Evolutionary conservation across 2,329 filamentous ascomycete species (phyloP).

Genomic region (Ascocoryne sarcoides): DNA sequence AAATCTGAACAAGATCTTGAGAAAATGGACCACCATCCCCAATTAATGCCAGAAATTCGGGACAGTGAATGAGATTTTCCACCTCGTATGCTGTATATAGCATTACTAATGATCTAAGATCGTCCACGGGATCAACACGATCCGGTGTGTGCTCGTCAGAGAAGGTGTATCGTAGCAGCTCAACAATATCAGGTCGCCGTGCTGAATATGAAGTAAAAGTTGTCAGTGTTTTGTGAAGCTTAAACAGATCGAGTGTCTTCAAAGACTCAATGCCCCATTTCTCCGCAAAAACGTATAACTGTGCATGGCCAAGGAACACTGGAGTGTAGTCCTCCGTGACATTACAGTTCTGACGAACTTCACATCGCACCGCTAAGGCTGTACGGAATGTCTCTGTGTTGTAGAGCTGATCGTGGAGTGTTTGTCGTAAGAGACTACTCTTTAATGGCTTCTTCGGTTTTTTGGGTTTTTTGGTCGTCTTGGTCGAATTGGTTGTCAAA

Average conservation of each 20-base stretch:
- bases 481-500: not conserved
- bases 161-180: conserved; percentile 14
- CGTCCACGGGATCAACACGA: conserved; percentile 9
- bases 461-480: conserved; percentile 1
- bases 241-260: conserved; percentile 12
- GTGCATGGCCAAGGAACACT: conserved; percentile 15
- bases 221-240: conserved; percentile 14
- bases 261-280: conserved; percentile 13
- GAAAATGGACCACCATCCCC: conserved; percentile 12
- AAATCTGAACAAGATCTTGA: conserved; percentile 4
- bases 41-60: conserved; percentile 11
- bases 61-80: conserved; percentile 10
- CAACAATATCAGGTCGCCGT: conserved; percentile 8
- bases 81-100: conserved; percentile 10
- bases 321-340: conserved; percentile 12
- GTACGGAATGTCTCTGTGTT: conserved; percentile 6
- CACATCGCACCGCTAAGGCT: conserved; percentile 6
- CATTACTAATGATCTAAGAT: conserved; percentile 14
- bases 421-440: conserved; percentile 8
- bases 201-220: conserved; percentile 8
- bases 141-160: conserved; percentile 13
- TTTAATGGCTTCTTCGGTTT: conserved; percentile 8
- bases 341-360: conserved; percentile 13
- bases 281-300: conserved; percentile 16
- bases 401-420: conserved; percentile 5